phyloP scores from a whole-genome alignment of 306 rosid genomes.

The Cicer arietinum region DNA sequence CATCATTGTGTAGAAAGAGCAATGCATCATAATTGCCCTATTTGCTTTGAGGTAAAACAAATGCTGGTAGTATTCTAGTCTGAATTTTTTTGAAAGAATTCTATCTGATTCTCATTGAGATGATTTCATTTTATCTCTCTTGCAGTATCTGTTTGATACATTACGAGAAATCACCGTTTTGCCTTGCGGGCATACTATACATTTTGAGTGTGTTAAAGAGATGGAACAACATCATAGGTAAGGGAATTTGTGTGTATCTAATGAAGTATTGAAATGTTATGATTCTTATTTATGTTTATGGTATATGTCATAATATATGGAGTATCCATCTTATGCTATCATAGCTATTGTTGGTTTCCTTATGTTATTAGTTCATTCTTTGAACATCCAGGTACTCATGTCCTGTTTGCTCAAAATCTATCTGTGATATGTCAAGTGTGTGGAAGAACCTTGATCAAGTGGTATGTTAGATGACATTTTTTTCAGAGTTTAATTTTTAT shows the following conservation, averaged over 20 bases:
- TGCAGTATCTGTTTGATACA: constrained; percentile 83
- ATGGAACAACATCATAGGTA: constrained; percentile 78
- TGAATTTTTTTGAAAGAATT: background rate
- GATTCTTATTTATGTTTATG: background rate
- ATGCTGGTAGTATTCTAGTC: background rate
- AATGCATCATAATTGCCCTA: constrained; percentile 88
- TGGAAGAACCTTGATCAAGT: constrained; percentile 72
- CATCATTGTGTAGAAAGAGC: constrained; percentile 82
- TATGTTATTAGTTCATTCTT: constrained; percentile 4
- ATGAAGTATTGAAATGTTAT: constrained; percentile 7
- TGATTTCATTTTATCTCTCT: constrained; percentile 11
- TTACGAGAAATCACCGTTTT: constrained; percentile 66
- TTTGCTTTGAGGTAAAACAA: constrained; percentile 78
- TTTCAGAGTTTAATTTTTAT: no score
- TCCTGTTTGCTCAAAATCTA: constrained; percentile 82
- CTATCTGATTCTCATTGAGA: constrained; percentile 23
- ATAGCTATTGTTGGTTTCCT: background rate
- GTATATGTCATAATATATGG: background rate
- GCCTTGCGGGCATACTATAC: constrained; percentile 91
- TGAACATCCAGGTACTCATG: constrained; percentile 63
- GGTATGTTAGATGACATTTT: constrained; percentile 49
- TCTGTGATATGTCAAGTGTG: constrained; percentile 63
- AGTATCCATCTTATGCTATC: background rate
- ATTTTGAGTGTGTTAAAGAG: constrained; percentile 76
- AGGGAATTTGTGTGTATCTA: constrained; percentile 30